Evolutionary conservation across 306 rosid genomes (phyloP).

Genomic region (Prunus dulcis): DNA sequence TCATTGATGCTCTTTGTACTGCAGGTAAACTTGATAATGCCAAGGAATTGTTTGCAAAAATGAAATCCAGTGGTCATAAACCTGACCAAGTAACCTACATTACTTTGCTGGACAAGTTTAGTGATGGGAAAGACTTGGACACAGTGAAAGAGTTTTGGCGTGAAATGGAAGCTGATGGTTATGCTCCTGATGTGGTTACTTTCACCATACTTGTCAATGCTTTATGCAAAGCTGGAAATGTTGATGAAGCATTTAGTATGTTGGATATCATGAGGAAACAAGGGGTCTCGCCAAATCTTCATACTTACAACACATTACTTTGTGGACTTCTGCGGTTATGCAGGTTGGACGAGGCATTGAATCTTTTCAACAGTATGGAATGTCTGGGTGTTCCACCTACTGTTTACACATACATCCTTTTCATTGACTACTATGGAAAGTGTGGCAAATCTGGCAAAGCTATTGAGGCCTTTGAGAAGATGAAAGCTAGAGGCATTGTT

Average conservation of each 20-base stretch:
- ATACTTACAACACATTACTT: conserved; percentile 78
- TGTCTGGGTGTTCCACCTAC: conserved; percentile 68
- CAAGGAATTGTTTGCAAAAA: conserved; percentile 51
- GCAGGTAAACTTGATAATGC: conserved; percentile 74
- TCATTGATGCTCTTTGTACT: conserved; percentile 82
- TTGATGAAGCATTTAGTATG: conserved; percentile 63
- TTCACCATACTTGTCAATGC: conserved; percentile 77
- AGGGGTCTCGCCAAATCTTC: conserved; percentile 79
- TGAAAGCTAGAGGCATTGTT: conserved; percentile 74
- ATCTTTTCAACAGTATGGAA: conserved; percentile 64
- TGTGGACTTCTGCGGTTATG: conserved; percentile 61
- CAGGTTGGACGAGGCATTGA: conserved; percentile 71
- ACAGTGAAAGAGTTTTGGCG: conserved; percentile 58
- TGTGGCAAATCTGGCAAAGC: conserved; percentile 77
- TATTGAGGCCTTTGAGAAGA: conserved; percentile 65
- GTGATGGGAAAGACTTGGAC: conserved; percentile 57
- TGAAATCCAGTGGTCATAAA: conserved; percentile 69
- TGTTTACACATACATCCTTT: conserved; percentile 75
- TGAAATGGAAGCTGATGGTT: conserved; percentile 89
- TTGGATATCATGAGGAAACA: conserved; percentile 61
- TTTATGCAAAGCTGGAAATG: conserved; percentile 66
- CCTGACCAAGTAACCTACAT: conserved; percentile 83
- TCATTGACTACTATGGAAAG: conserved; percentile 89
- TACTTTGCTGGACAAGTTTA: conserved; percentile 76
- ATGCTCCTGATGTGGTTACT: conserved; percentile 78